Percentiles rank a stretch among this genome's conserved stretches.
Evolutionary conservation across 495 filamentous ascomycete genomes (phyloP).

Genomic region (Lindgomyces ingoldianus): DNA sequence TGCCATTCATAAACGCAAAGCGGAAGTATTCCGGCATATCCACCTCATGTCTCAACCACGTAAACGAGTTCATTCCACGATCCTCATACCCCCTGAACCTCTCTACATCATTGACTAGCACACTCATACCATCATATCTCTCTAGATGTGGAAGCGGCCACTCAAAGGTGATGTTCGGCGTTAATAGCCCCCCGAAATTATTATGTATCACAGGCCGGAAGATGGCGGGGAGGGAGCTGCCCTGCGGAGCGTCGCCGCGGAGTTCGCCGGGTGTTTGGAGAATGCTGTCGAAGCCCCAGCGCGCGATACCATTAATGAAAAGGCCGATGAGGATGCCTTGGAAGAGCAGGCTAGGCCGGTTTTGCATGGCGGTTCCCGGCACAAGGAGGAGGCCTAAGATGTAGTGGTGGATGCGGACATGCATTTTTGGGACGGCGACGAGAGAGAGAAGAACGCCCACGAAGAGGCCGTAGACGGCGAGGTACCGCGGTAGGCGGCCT

Average conservation of each 20-base stretch:
- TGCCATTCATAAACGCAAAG: conserved; percentile 77
- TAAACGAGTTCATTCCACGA: conserved; percentile 30
- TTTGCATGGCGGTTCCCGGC: conserved; percentile 79
- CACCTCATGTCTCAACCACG: conserved; percentile 34
- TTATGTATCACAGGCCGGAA: conserved; percentile 45
- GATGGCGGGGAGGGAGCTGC: conserved; percentile 68
- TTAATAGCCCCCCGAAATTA: conserved; percentile 34
- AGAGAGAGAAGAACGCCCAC: conserved; percentile 51
- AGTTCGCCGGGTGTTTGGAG: conserved; percentile 79
- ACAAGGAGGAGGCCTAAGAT: conserved; percentile 82
- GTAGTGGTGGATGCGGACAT: conserved; percentile 91
- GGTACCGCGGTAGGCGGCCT: conserved; percentile 47
- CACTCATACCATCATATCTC: conserved; percentile 73
- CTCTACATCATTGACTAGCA: conserved; percentile 94
- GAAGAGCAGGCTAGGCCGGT: conserved; percentile 72
- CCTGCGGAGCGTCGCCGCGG: conserved; percentile 67
- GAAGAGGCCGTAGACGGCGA: conserved; percentile 61
- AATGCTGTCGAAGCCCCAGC: conserved; percentile 91
- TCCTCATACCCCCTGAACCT: conserved; percentile 54
- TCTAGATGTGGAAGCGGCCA: conserved; percentile 51
- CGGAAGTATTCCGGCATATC: conserved; percentile 71
- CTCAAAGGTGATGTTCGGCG: conserved; percentile 58
- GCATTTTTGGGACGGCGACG: conserved; percentile 75
- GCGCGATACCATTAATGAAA: conserved; percentile 87
- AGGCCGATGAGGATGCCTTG: conserved; percentile 87